Conservation (phyloP, 2,329 filamentous ascomycete species). For the Sporothrix pseudoabietina region DNA sequence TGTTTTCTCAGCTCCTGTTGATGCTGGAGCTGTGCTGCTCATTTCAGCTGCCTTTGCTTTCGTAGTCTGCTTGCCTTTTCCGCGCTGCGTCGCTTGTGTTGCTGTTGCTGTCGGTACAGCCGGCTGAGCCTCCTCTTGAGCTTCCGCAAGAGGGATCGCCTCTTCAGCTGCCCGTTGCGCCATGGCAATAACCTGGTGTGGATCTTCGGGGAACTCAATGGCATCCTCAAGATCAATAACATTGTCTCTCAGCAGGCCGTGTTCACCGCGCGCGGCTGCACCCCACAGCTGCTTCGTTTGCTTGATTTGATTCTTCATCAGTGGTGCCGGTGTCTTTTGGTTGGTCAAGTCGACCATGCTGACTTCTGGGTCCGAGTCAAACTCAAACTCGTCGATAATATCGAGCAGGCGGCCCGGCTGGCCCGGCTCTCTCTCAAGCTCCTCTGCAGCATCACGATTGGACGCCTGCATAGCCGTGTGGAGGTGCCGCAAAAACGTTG, state of each 20-base stretch:
- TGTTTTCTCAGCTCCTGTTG: background rate
- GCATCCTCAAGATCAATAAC: slow-evolving; percentile 61
- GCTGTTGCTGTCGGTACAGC: background rate
- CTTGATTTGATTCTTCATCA: slow-evolving; percentile 5
- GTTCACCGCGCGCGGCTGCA: slow-evolving; percentile 66
- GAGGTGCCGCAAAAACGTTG: slow-evolving; percentile 63
- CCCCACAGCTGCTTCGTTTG: slow-evolving; percentile 65
- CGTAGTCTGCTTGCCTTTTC: slow-evolving; percentile 6
- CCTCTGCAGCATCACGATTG: slow-evolving; percentile 42
- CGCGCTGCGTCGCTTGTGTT: slow-evolving; percentile 1
- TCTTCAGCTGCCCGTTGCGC: slow-evolving; percentile 35
- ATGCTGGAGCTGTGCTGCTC: background rate
- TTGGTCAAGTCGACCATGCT: slow-evolving; percentile 25
- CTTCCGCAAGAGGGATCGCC: too few relatives aligned
- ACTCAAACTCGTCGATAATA: slow-evolving; percentile 1
- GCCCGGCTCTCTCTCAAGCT: slow-evolving; percentile 23
- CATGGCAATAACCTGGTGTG: slow-evolving; percentile 34
- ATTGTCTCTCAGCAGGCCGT: slow-evolving; percentile 65
- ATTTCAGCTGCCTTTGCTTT: background rate
- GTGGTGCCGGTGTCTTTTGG: background rate
- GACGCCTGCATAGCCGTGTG: slow-evolving; percentile 64
- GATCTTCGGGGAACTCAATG: slow-evolving; percentile 39
- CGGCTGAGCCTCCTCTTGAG: background rate
- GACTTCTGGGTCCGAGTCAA: background rate
- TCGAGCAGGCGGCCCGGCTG: background rate